These are phyloP conservation scores for Penicillium ucsense DNA, from an alignment of 495 filamentous ascomycete genomes.

Conservation along the genomic window DNA sequence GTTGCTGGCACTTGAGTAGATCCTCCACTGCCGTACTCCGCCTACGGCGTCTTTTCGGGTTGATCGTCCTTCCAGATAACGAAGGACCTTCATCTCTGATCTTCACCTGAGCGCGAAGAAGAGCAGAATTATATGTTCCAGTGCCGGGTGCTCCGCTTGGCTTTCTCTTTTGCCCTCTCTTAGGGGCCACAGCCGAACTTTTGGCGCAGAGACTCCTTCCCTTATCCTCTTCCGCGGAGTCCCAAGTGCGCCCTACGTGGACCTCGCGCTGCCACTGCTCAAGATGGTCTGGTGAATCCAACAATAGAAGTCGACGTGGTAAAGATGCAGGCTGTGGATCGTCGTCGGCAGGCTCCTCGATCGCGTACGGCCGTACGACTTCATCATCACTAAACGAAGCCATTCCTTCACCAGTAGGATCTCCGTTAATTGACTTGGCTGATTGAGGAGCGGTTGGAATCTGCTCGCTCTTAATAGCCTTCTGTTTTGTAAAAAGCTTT, in stretches of 20 bases:
- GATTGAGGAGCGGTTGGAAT: constrained; percentile 9
- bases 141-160: constrained; percentile 3
- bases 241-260: no score
- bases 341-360: constrained; percentile 34
- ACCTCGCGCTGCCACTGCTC: constrained; percentile 29
- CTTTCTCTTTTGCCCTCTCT: constrained; percentile 33
- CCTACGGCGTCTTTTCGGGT: constrained; percentile 21
- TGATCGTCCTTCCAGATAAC: constrained; percentile 4
- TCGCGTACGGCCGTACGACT: constrained; percentile 30
- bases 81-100: constrained; percentile 2
- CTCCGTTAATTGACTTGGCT: no score
- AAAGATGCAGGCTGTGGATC: constrained; percentile 7
- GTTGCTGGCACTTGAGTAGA: background rate
- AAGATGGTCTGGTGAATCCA: constrained; percentile 10
- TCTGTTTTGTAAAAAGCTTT: no score
- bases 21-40: constrained; percentile 10
- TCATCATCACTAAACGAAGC: background rate
- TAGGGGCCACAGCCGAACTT: background rate
- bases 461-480: constrained; percentile 3
- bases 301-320: constrained; percentile 1
- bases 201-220: constrained; percentile 4
- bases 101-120: background rate
- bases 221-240: constrained; percentile 14
- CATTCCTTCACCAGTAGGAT: no score
- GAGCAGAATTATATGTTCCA: background rate